phyloP scores from a whole-genome alignment of 176 grass and related monocot species.

The Avena insularis region DNA sequence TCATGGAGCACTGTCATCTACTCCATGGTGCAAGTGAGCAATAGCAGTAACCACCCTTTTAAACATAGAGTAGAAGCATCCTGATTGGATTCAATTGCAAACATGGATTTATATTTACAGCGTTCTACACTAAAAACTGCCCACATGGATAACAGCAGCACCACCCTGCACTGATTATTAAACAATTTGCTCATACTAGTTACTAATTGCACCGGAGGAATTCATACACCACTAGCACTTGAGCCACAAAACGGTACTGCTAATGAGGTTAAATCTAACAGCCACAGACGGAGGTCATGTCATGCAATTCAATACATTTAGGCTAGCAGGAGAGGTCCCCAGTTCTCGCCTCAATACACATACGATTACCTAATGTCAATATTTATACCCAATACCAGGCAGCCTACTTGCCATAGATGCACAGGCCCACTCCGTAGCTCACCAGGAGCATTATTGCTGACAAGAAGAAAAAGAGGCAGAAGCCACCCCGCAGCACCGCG shows the following conservation, averaged over 20 bases:
- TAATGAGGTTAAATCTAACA: slow-evolving; percentile 49
- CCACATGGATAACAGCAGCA: slow-evolving; percentile 18
- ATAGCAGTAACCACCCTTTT: background rate
- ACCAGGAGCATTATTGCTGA: slow-evolving; percentile 69
- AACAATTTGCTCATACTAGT: background rate
- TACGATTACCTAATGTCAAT: slow-evolving; percentile 46
- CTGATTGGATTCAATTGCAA: slow-evolving; percentile 22
- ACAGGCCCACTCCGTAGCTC: slow-evolving; percentile 77
- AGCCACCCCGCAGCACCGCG: slow-evolving; percentile 65
- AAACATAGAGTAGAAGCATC: background rate
- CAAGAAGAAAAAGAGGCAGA: slow-evolving; percentile 78
- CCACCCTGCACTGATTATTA: slow-evolving; percentile 14
- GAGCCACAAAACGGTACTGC: slow-evolving; percentile 57
- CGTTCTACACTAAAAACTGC: slow-evolving; percentile 26
- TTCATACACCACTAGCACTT: slow-evolving; percentile 47
- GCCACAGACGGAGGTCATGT: slow-evolving; percentile 41
- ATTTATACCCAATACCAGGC: slow-evolving; percentile 30
- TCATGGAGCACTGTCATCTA: background rate
- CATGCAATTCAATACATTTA: slow-evolving; percentile 54
- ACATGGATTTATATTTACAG: slow-evolving; percentile 45
- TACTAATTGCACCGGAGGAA: slow-evolving; percentile 31
- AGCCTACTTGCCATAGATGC: slow-evolving; percentile 69
- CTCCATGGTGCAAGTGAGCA: background rate
- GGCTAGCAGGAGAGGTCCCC: slow-evolving; percentile 48
- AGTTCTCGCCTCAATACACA: slow-evolving; percentile 44